Evolutionary conservation across 768 basidiomycete species (phyloP), one percentile per base, ranked within the genome.

Genomic region (Amanita fuliginea): DNA sequence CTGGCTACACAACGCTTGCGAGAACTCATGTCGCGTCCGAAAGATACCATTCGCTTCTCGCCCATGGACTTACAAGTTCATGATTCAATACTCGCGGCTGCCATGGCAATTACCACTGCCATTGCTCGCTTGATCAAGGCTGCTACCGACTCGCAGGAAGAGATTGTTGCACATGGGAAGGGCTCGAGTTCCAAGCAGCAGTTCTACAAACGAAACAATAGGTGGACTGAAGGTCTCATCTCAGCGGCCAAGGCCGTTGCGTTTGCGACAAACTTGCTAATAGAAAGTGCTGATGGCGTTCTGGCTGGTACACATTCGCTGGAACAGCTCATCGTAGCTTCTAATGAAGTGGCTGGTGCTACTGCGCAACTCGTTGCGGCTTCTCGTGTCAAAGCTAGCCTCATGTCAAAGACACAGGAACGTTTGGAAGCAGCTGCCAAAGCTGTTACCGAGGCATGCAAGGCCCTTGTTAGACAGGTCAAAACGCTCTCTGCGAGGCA

Each of bases 161-260:
- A 99, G 70, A 99, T 99, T 49, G 96, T 97, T 48, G 83, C 84
- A 2, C 85, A 96, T 67, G 96, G 96, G 51, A 88, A 81, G 63
- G 96, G 96, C 6, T 88, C 93, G 16, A 92, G 83, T 64, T 78
- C 93, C 19, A 81, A 74, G 16, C 91, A 95, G 64, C 95, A 97
- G 59, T 99, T 99, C 76, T 99, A 98, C 78, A 99, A 99, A 72
- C 84, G 90, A 53, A 97, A 99, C 80, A 98, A 98, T 67, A 79
- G 96, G 53, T 99, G 96, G 96, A 99, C 96, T 39, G 96, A 99
- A 64, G 96, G 96, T 56, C 83, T 99, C 56, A 93, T 98, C 58
- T 95, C 92, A 32, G 96, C 96, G 32, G 96, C 96, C 16, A 97
- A 96, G 66, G 79, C 96, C 7, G 96, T 99, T 48, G 96, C 96